These are phyloP conservation scores for Pseudohyphozyma bogoriensis DNA, from an alignment of 768 basidiomycete species.

Conservation along the genomic window DNA sequence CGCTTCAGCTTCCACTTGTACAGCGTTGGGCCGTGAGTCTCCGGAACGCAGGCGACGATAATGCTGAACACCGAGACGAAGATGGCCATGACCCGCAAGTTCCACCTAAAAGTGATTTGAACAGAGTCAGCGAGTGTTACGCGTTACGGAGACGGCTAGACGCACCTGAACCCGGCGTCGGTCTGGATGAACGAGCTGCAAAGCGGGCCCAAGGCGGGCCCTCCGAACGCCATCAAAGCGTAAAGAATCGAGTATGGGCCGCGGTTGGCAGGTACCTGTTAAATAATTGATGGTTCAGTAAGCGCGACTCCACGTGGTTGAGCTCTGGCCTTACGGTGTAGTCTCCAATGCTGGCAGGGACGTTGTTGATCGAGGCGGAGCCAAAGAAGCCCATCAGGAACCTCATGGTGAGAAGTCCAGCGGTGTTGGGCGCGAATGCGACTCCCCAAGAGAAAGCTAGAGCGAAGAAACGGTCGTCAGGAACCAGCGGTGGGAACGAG, in stretches of 20 bases:
- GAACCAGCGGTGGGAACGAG: too few species aligned
- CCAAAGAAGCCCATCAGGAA: slow-evolving; percentile 41
- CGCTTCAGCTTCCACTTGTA: not conserved
- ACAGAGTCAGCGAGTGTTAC: not conserved
- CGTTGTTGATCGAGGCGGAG: slow-evolving; percentile 40
- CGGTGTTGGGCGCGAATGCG: slow-evolving; percentile 40
- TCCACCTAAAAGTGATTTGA: slow-evolving; percentile 19
- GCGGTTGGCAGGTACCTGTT: not conserved
- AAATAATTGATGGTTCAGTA: too few species aligned
- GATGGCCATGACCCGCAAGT: slow-evolving; percentile 23
- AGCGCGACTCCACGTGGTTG: too few species aligned
- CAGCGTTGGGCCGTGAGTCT: slow-evolving; percentile 24
- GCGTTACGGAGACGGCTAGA: too few species aligned
- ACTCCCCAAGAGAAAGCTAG: slow-evolving; percentile 40
- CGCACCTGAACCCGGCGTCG: slow-evolving; percentile 9
- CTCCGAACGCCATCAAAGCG: slow-evolving; percentile 19
- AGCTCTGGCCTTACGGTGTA: not conserved
- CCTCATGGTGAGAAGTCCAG: slow-evolving; percentile 40
- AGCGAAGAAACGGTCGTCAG: too few species aligned
- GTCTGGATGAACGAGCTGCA: slow-evolving; percentile 16
- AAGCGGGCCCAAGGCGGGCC: slow-evolving; percentile 17
- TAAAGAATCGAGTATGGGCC: slow-evolving; percentile 5
- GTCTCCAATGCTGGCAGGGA: slow-evolving; percentile 33
- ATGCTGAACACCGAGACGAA: slow-evolving; percentile 11
- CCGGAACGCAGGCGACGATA: slow-evolving; percentile 17